These are phyloP conservation scores for Tuber melanosporum DNA, from an alignment of 495 filamentous ascomycete genomes.

Conservation along the genomic window DNA sequence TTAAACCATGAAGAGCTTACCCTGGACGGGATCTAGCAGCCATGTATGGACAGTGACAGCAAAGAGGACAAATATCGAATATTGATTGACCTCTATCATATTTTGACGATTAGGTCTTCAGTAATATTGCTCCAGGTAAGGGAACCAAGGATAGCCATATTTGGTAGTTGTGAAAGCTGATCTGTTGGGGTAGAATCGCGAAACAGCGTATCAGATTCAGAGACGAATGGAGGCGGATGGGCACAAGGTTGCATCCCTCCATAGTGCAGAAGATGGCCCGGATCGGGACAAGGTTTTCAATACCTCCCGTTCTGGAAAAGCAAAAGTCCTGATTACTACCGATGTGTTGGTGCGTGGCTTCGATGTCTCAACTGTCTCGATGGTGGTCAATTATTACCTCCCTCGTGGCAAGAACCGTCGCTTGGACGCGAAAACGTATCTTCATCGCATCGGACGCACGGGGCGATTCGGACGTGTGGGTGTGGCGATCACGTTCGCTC, in stretches of 20 bases:
- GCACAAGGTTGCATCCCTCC: slow-evolving; percentile 82
- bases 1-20: slow-evolving; percentile 85
- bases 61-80: slow-evolving; percentile 79
- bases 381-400: slow-evolving; percentile 94
- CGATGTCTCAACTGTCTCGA: slow-evolving; percentile 89
- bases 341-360: slow-evolving; percentile 96
- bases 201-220: slow-evolving; percentile 75
- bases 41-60: slow-evolving; percentile 81
- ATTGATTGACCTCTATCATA: slow-evolving; percentile 83
- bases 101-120: slow-evolving; percentile 90
- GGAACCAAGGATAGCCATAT: slow-evolving; percentile 10
- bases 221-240: slow-evolving; percentile 77
- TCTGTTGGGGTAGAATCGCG: slow-evolving; percentile 55
- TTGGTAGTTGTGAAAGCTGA: slow-evolving; percentile 31
- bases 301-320: slow-evolving; percentile 71
- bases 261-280: slow-evolving; percentile 72
- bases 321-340: slow-evolving; percentile 97
- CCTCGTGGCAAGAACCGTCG: slow-evolving; percentile 52
- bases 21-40: slow-evolving; percentile 90
- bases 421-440: slow-evolving; percentile 85
- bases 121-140: slow-evolving; percentile 92
- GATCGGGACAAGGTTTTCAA: slow-evolving; percentile 82
- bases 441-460: slow-evolving; percentile 95
- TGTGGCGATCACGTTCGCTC: slow-evolving; percentile 85
- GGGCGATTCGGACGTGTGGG: slow-evolving; percentile 97